A percentile compares a stretch with the other conserved stretches of the same genome.
These are phyloP conservation scores for Pleurotus cornucopiae DNA, from an alignment of 768 basidiomycete genomes.

Conservation along the genomic window DNA sequence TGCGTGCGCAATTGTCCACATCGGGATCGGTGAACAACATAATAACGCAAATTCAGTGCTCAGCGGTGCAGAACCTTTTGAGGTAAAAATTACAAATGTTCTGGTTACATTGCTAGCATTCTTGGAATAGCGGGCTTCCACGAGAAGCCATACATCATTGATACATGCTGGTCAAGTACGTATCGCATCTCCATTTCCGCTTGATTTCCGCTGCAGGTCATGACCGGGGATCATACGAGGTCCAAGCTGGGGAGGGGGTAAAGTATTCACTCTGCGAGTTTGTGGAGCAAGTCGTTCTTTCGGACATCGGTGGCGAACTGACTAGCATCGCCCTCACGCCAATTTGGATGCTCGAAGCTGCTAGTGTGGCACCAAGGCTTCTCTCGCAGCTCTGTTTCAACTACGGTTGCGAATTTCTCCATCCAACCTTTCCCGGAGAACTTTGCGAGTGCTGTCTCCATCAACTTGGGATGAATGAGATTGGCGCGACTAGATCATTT, in stretches of 20 bases:
- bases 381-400: conserved; percentile 39
- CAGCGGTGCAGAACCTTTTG: too few species aligned
- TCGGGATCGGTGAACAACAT: too few species aligned
- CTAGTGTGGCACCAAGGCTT: conserved; percentile 51
- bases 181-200: background rate
- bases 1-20: too few species aligned
- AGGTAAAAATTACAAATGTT: too few species aligned
- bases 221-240: too few species aligned
- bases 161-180: too few species aligned
- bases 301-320: conserved; percentile 45
- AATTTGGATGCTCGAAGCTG: conserved; percentile 41
- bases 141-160: too few species aligned
- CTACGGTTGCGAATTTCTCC: conserved; percentile 34
- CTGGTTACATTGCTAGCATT: too few species aligned
- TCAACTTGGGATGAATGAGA: conserved; percentile 34
- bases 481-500: conserved; percentile 33
- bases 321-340: conserved; percentile 38
- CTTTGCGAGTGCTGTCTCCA: conserved; percentile 32
- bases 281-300: conserved; percentile 24
- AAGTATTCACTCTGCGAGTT: conserved; percentile 5
- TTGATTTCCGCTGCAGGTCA: too few species aligned
- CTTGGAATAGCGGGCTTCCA: too few species aligned
- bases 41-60: too few species aligned
- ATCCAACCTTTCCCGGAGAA: conserved; percentile 45
- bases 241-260: background rate